These are phyloP conservation scores for Penicillium macrosclerotiorum DNA, from an alignment of 495 filamentous ascomycete genomes.

Conservation along the genomic window DNA sequence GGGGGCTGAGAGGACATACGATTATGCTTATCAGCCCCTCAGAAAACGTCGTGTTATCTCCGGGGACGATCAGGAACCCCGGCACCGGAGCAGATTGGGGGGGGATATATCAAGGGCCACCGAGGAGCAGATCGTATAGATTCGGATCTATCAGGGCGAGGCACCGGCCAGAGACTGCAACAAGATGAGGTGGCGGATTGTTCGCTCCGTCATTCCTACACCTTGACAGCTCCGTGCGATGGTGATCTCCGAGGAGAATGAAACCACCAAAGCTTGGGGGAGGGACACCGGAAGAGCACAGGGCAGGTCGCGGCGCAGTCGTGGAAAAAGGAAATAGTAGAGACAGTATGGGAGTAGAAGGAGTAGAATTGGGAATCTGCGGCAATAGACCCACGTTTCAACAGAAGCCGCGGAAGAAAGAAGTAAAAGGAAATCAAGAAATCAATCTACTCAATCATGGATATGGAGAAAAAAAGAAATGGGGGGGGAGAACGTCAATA, in stretches of 20 bases:
- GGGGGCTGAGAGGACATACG: neutral
- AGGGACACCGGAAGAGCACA: too few relatives aligned
- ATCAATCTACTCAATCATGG: too few relatives aligned
- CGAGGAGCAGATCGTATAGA: too few relatives aligned
- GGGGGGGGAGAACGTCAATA: too few relatives aligned
- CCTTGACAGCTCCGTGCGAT: neutral
- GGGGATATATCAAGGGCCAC: too few relatives aligned
- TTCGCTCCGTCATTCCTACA: conserved; percentile 33
- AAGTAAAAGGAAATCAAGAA: too few relatives aligned
- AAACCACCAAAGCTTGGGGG: too few relatives aligned
- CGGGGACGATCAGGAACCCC: neutral
- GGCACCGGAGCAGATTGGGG: conserved; percentile 6
- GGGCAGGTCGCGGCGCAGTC: too few relatives aligned
- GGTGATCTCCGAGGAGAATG: neutral
- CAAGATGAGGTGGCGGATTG: conserved; percentile 31
- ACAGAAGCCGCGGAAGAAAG: too few relatives aligned
- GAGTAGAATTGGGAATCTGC: too few relatives aligned
- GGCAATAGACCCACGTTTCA: too few relatives aligned
- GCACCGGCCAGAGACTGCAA: conserved; percentile 26
- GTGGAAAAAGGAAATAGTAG: neutral
- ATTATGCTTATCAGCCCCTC: conserved; percentile 11
- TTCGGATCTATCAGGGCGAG: conserved; percentile 8
- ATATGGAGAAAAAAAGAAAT: neutral
- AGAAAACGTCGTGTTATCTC: conserved; percentile 20
- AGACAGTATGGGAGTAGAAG: neutral